These are phyloP conservation scores for Sporothrix sp. DNA, from an alignment of 2,329 filamentous ascomycete species.

Conservation along the genomic window DNA sequence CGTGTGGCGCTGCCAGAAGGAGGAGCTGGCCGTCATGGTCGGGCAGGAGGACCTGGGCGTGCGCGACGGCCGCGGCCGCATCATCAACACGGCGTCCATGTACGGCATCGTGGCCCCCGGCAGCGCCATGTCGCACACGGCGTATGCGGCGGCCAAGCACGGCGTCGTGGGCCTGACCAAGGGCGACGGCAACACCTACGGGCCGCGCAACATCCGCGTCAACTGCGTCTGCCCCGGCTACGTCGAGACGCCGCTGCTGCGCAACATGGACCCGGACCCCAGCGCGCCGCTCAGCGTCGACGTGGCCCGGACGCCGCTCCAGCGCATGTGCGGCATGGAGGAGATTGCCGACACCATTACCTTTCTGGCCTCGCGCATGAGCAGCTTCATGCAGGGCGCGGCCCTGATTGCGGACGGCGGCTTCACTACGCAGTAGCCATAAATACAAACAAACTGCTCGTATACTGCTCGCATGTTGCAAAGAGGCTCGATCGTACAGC, in stretches of 20 bases:
- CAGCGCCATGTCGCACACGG: constrained; percentile 29
- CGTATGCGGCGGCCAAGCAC: constrained; percentile 45
- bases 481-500: too few species aligned
- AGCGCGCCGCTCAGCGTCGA: constrained; percentile 28
- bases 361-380: constrained; percentile 41
- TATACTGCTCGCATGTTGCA: neutral
- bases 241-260: constrained; percentile 14
- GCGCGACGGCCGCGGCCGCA: constrained; percentile 36
- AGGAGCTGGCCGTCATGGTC: constrained; percentile 42
- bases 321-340: constrained; percentile 37
- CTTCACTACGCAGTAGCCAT: constrained; percentile 21
- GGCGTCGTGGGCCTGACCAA: constrained; percentile 44
- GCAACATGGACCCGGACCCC: constrained; percentile 18
- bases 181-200: constrained; percentile 44
- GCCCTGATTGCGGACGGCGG: constrained; percentile 39
- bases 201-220: constrained; percentile 41
- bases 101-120: constrained; percentile 36
- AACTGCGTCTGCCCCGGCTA: constrained; percentile 49
- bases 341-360: constrained; percentile 45
- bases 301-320: constrained; percentile 36
- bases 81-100: constrained; percentile 46
- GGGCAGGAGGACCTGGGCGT: constrained; percentile 34
- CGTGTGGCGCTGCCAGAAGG: constrained; percentile 47
- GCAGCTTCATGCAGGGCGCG: constrained; percentile 43
- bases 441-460: neutral